Evolutionary conservation across 2,329 filamentous ascomycete genomes (phyloP).

Genomic region (Colletotrichum scovillei): DNA sequence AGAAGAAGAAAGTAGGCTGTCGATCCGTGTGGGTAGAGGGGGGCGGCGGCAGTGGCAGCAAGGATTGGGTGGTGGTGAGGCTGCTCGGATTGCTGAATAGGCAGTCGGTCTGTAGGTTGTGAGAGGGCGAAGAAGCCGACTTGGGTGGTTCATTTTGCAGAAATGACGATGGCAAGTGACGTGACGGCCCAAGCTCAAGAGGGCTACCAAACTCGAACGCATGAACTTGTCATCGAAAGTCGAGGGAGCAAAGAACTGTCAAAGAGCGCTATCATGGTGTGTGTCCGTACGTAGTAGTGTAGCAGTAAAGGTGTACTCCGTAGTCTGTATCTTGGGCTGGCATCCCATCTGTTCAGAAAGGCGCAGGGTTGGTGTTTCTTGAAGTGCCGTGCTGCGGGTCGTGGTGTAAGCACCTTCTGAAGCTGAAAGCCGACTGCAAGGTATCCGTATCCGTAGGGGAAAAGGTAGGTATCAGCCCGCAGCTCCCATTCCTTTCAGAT

Average conservation of each 20-base stretch:
- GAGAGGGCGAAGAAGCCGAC: background rate
- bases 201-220: background rate
- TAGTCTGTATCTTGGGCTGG: too few species aligned
- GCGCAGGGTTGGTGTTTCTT: too few species aligned
- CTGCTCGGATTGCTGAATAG: background rate
- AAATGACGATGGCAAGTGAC: slow-evolving; percentile 22
- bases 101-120: background rate
- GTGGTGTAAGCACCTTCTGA: too few species aligned
- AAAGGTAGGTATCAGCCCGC: background rate
- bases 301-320: too few species aligned
- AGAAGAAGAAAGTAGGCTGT: slow-evolving; percentile 16
- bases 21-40: background rate
- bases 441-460: too few species aligned
- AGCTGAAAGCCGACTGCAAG: too few species aligned
- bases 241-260: background rate
- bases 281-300: too few species aligned
- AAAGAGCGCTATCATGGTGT: too few species aligned
- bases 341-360: too few species aligned
- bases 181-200: slow-evolving; percentile 19
- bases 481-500: background rate
- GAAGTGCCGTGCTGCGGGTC: too few species aligned
- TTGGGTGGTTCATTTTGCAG: slow-evolving; percentile 14
- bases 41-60: background rate
- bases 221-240: background rate
- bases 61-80: slow-evolving; percentile 10